A percentile compares a stretch with the other conserved stretches of the same genome.
These are phyloP conservation scores for Yamadazyma songkhlaensis DNA, from an alignment of 1,139 yeast species.

Conservation along the genomic window DNA sequence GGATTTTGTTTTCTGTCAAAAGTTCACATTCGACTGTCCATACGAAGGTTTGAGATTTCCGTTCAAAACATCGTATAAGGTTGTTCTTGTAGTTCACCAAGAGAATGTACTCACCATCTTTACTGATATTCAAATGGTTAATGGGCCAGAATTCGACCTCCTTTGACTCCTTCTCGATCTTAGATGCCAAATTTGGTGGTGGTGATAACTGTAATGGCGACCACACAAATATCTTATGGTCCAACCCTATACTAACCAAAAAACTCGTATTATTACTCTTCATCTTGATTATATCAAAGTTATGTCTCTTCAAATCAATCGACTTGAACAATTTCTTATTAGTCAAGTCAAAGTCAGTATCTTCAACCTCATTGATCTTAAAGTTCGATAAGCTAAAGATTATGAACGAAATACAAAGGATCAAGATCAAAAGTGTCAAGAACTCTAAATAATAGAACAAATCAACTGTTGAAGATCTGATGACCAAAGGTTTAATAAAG, in stretches of 20 bases:
- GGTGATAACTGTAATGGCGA: conserved; percentile 45
- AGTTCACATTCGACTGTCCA: conserved; percentile 42
- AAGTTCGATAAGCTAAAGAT: conserved; percentile 23
- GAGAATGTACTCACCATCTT: conserved; percentile 58
- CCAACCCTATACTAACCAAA: conserved; percentile 69
- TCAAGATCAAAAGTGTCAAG: conserved; percentile 23
- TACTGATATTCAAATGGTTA: conserved; percentile 56
- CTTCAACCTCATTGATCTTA: conserved; percentile 7
- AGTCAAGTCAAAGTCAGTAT: conserved; percentile 14
- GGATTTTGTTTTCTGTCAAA: conserved; percentile 29
- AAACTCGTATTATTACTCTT: conserved; percentile 57
- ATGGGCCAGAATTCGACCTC: conserved; percentile 62
- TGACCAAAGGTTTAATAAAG: conserved; percentile 10
- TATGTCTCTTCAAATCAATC: conserved; percentile 54
- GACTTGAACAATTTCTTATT: conserved; percentile 25
- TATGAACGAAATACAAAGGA: conserved; percentile 26
- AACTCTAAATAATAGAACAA: conserved; percentile 32
- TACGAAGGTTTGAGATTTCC: conserved; percentile 47
- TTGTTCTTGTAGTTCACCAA: conserved; percentile 51
- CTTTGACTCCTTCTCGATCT: conserved; percentile 11
- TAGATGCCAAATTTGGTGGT: conserved; percentile 46
- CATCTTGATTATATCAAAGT: conserved; percentile 60
- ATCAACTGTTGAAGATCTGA: conserved; percentile 12
- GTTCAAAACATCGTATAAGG: conserved; percentile 56
- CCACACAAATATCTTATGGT: conserved; percentile 71